Conservation (phyloP, 805 yeast genomes). For the Ogataea salicorniae region DNA sequence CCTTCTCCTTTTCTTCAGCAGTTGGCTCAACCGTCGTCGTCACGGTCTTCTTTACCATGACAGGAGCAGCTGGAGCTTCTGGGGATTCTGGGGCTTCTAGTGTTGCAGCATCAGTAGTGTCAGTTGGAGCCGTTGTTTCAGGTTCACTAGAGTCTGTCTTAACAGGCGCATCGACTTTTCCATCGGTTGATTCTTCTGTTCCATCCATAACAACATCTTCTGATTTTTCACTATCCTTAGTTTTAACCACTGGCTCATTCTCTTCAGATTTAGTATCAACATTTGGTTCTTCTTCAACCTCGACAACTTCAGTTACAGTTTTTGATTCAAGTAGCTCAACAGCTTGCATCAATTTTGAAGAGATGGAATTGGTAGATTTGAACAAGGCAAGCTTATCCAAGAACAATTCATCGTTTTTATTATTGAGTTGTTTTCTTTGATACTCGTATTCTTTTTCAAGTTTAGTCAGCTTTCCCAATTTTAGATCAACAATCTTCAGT, state of each 20-base stretch:
- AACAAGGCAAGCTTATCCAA: constrained; percentile 63
- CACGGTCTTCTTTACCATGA: constrained; percentile 5
- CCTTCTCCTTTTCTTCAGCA: constrained; percentile 12
- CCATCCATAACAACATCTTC: constrained; percentile 23
- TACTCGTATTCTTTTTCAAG: constrained; percentile 62
- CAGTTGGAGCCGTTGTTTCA: neutral
- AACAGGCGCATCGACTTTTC: constrained; percentile 1
- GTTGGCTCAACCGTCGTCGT: constrained; percentile 9
- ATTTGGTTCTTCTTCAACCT: constrained; percentile 6
- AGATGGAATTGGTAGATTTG: constrained; percentile 48
- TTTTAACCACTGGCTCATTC: neutral
- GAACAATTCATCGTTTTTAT: constrained; percentile 62
- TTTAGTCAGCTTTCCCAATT: constrained; percentile 51
- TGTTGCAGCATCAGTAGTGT: neutral
- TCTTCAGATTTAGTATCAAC: constrained; percentile 1
- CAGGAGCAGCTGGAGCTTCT: neutral
- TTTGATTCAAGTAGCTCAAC: constrained; percentile 24
- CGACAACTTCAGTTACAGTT: constrained; percentile 8
- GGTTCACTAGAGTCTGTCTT: neutral
- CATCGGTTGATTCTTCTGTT: constrained; percentile 5
- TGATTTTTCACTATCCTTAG: constrained; percentile 14
- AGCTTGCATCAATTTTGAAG: constrained; percentile 40
- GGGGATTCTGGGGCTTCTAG: neutral
- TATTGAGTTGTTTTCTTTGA: constrained; percentile 54
- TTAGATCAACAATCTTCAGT: constrained; percentile 58